These are phyloP conservation scores for Tephrocybe sp. DNA, from an alignment of 768 basidiomycete genomes.

Conservation along the genomic window DNA sequence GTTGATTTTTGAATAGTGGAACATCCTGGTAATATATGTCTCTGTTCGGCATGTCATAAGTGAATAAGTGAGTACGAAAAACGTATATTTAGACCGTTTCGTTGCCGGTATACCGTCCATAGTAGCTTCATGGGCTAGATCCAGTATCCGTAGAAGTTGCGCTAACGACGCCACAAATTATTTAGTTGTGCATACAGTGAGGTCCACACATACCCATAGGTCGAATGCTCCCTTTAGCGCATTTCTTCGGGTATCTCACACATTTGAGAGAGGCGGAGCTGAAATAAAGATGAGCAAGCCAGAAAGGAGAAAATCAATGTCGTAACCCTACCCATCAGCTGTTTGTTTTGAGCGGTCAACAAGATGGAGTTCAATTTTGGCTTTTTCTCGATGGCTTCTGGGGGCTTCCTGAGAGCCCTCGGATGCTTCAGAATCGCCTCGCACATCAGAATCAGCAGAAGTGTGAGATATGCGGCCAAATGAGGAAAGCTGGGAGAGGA, in stretches of 20 bases:
- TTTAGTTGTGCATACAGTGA: constrained; percentile 6
- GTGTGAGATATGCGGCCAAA: constrained; percentile 15
- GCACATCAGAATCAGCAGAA: background rate
- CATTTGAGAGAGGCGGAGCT: constrained; percentile 17
- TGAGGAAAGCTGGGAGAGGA: constrained; percentile 35
- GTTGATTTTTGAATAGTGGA: constrained; percentile 71
- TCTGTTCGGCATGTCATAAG: constrained; percentile 33
- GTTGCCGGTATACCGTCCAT: constrained; percentile 54
- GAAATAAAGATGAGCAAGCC: constrained; percentile 8
- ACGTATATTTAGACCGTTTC: constrained; percentile 62
- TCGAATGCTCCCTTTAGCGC: constrained; percentile 34
- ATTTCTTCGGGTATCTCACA: constrained; percentile 37
- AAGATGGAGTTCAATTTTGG: constrained; percentile 33
- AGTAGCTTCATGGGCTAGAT: constrained; percentile 71
- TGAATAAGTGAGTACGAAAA: constrained; percentile 8
- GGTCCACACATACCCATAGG: constrained; percentile 35
- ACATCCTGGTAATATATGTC: constrained; percentile 92
- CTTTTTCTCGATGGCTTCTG: constrained; percentile 16
- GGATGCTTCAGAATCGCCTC: constrained; percentile 13
- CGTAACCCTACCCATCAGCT: constrained; percentile 24
- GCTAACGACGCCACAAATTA: constrained; percentile 39
- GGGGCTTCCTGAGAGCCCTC: constrained; percentile 8
- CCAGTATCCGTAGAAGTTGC: constrained; percentile 64
- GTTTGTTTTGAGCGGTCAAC: constrained; percentile 31
- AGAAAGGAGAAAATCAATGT: background rate